These are phyloP conservation scores for Orychophragmus violaceus DNA, from an alignment of 345 rosid species.

Conservation along the genomic window DNA sequence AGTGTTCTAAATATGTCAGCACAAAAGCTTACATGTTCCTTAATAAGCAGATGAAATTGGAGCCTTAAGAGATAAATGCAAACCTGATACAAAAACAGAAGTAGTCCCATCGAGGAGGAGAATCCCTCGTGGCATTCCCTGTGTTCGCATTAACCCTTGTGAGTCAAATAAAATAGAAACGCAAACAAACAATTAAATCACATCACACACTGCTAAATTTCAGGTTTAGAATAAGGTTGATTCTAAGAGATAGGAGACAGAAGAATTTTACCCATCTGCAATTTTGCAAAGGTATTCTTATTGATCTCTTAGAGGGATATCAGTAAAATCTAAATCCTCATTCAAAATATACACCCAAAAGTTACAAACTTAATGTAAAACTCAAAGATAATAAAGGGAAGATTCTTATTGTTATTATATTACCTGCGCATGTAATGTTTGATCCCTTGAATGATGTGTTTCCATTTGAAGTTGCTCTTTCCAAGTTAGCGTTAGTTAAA, in stretches of 20 bases:
- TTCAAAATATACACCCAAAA: not conserved
- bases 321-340: constrained; percentile 70
- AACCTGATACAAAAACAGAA: too few relatives aligned
- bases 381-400: not conserved
- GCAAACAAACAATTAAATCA: too few relatives aligned
- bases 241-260: not conserved
- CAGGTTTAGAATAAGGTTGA: not conserved
- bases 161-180: too few relatives aligned
- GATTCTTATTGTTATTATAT: not conserved
- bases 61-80: constrained; percentile 4
- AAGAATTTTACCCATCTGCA: constrained; percentile 63
- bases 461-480: constrained; percentile 86
- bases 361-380: not conserved
- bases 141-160: too few relatives aligned
- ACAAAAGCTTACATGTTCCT: not conserved
- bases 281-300: constrained; percentile 74
- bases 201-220: too few relatives aligned
- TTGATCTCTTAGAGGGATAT: constrained; percentile 89
- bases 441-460: constrained; percentile 97
- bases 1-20: not conserved
- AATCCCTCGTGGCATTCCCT: too few relatives aligned
- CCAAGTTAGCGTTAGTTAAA: constrained; percentile 81
- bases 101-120: constrained; percentile 97
- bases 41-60: not conserved
- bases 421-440: constrained; percentile 81